phyloP scores from a whole-genome alignment of 140 eudicot genomes.

The Erigeron philadelphicus region DNA sequence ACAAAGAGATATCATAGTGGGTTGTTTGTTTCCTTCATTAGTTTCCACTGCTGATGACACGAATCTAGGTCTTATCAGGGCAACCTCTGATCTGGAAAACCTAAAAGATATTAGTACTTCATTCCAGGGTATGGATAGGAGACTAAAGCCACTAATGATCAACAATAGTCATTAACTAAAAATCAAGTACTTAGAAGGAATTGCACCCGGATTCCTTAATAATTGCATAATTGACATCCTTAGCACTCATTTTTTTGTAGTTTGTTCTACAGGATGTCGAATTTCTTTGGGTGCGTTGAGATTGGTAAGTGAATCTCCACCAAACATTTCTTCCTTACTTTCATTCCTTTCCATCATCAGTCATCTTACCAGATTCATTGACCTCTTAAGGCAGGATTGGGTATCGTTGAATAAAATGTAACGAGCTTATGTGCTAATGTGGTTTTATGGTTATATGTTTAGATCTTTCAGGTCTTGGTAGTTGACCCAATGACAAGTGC shows the following conservation, averaged over 20 bases:
- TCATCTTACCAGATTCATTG: too few relatives aligned
- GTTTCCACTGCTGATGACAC: slow-evolving; percentile 43
- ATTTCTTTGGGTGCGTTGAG: slow-evolving; percentile 1
- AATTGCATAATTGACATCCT: slow-evolving; percentile 34
- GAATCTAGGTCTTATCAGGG: slow-evolving; percentile 49
- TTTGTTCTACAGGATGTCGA: slow-evolving; percentile 27
- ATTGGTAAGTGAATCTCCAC: slow-evolving; percentile 19
- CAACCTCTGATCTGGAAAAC: slow-evolving; percentile 59
- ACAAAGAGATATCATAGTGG: slow-evolving; percentile 53
- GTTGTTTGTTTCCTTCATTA: slow-evolving; percentile 47
- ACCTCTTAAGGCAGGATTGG: too few relatives aligned
- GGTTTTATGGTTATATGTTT: too few relatives aligned
- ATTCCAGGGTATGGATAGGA: slow-evolving; percentile 15
- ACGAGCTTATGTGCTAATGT: too few relatives aligned
- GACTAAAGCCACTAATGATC: slow-evolving; percentile 20
- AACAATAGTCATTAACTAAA: slow-evolving; percentile 5
- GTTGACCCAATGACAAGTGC: too few relatives aligned
- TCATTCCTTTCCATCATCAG: too few relatives aligned
- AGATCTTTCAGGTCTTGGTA: too few relatives aligned
- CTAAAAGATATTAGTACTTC: slow-evolving; percentile 38
- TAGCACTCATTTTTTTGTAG: slow-evolving; percentile 22
- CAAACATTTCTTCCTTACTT: slow-evolving; percentile 23
- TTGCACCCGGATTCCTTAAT: slow-evolving; percentile 48
- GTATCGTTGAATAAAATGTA: too few relatives aligned
- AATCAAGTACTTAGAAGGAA: slow-evolving; percentile 4